phyloP scores from a whole-genome alignment of 345 rosid species.

The Erodium maritimum region DNA sequence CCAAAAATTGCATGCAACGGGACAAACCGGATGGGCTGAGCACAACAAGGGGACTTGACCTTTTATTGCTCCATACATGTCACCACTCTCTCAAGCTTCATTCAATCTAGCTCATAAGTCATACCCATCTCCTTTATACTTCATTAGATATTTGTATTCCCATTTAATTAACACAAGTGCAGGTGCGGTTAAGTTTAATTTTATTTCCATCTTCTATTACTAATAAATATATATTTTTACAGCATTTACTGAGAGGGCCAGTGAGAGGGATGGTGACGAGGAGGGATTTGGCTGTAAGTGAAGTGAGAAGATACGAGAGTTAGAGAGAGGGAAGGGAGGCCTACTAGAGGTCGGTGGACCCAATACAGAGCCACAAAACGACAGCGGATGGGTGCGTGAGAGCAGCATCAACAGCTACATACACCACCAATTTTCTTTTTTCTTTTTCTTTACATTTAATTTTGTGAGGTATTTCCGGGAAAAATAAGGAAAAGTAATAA shows the following conservation, averaged over 20 bases:
- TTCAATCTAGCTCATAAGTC: background rate
- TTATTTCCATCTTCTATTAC: too few relatives aligned
- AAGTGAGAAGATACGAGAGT: background rate
- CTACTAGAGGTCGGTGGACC: too few relatives aligned
- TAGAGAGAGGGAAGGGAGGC: too few relatives aligned
- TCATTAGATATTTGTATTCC: background rate
- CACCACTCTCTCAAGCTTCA: background rate
- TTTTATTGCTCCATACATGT: background rate
- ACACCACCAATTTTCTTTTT: background rate
- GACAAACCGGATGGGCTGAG: background rate
- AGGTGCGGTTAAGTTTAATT: too few relatives aligned
- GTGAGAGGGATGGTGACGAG: background rate
- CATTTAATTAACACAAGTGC: too few relatives aligned
- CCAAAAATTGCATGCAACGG: background rate
- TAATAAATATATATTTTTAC: too few relatives aligned
- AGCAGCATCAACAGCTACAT: background rate
- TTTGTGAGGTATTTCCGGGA: too few relatives aligned
- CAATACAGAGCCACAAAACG: background rate
- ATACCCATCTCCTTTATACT: too few relatives aligned
- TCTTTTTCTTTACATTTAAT: background rate
- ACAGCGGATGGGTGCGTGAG: background rate
- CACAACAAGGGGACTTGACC: background rate
- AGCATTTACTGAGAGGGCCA: background rate
- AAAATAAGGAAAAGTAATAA: too few relatives aligned
- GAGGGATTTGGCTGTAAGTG: background rate